Conservation (phyloP, 2,329 filamentous ascomycete genomes). For the Mollisia scopiformis region DNA sequence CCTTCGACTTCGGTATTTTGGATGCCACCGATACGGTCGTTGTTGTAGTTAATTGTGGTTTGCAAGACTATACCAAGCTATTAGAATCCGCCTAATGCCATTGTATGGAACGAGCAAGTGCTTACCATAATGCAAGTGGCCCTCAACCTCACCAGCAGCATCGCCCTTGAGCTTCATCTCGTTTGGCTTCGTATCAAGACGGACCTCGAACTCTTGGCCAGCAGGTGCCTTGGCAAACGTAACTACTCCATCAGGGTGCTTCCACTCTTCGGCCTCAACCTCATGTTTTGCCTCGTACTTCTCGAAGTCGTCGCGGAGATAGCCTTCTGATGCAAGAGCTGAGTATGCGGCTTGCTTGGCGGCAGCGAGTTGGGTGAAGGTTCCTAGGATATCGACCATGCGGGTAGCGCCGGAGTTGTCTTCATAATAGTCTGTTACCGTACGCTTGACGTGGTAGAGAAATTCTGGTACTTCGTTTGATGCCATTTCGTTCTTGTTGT, state of each 20-base stretch:
- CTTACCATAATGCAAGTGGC: slow-evolving; percentile 35
- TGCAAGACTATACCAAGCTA: slow-evolving; percentile 38
- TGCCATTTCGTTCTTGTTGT: slow-evolving; percentile 9
- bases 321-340: slow-evolving; percentile 40
- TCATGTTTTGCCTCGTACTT: slow-evolving; percentile 33
- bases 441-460: slow-evolving; percentile 29
- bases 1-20: slow-evolving; percentile 45
- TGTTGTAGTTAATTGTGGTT: slow-evolving; percentile 45
- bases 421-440: slow-evolving; percentile 21
- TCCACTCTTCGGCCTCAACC: slow-evolving; percentile 34
- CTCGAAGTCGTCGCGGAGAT: slow-evolving; percentile 42
- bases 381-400: slow-evolving; percentile 42
- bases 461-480: slow-evolving; percentile 14
- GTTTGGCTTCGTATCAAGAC: slow-evolving; percentile 44
- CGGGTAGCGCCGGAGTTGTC: slow-evolving; percentile 24
- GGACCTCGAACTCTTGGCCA: slow-evolving; percentile 43
- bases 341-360: slow-evolving; percentile 42
- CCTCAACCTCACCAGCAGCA: slow-evolving; percentile 22
- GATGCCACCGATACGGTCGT: slow-evolving; percentile 38
- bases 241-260: slow-evolving; percentile 42
- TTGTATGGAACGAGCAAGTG: neutral
- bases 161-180: slow-evolving; percentile 30
- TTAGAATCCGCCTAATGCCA: neutral
- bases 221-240: slow-evolving; percentile 41
- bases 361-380: slow-evolving; percentile 39